phyloP scores from a whole-genome alignment of 371 early-diverging fungal genomes.

The Rhizomucor pusillus region DNA sequence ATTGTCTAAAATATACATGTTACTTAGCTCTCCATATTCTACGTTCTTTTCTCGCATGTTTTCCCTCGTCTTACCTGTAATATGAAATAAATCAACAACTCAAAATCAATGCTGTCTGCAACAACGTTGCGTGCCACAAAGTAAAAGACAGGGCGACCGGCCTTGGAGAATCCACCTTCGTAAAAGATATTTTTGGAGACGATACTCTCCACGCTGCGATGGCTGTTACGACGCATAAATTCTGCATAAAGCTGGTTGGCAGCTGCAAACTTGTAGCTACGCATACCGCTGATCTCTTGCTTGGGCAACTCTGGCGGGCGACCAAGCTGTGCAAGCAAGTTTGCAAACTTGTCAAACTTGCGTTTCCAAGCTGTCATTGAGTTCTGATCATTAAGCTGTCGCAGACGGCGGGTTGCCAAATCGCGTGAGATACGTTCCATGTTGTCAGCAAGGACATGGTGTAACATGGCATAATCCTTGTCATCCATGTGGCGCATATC shows the following conservation, averaged over 20 bases:
- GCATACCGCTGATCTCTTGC: slow-evolving; percentile 47
- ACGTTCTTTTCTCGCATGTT: too few species aligned
- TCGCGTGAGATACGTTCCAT: slow-evolving; percentile 71
- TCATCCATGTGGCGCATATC: slow-evolving; percentile 50
- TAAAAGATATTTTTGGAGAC: slow-evolving; percentile 73
- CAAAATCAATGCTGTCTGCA: slow-evolving; percentile 81
- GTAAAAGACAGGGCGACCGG: slow-evolving; percentile 79
- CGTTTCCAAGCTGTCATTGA: slow-evolving; percentile 39
- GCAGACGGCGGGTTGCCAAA: slow-evolving; percentile 47
- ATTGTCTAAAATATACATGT: slow-evolving; percentile 34
- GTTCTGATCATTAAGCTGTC: slow-evolving; percentile 32
- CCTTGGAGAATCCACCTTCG: slow-evolving; percentile 78
- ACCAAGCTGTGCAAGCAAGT: slow-evolving; percentile 82
- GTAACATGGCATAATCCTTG: slow-evolving; percentile 59
- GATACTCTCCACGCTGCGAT: slow-evolving; percentile 63
- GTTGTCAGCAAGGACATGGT: slow-evolving; percentile 69
- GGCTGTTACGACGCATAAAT: slow-evolving; percentile 77
- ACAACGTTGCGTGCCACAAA: slow-evolving; percentile 76
- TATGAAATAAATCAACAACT: slow-evolving; percentile 70
- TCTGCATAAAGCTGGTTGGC: slow-evolving; percentile 69
- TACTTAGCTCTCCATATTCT: neutral
- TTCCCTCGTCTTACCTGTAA: slow-evolving; percentile 60
- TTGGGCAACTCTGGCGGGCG: slow-evolving; percentile 55
- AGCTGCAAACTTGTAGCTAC: slow-evolving; percentile 48
- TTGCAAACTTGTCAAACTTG: slow-evolving; percentile 73